These are phyloP conservation scores for Tetraselmis striata DNA, from an alignment of 139 green algal genomes.

Conservation along the genomic window DNA sequence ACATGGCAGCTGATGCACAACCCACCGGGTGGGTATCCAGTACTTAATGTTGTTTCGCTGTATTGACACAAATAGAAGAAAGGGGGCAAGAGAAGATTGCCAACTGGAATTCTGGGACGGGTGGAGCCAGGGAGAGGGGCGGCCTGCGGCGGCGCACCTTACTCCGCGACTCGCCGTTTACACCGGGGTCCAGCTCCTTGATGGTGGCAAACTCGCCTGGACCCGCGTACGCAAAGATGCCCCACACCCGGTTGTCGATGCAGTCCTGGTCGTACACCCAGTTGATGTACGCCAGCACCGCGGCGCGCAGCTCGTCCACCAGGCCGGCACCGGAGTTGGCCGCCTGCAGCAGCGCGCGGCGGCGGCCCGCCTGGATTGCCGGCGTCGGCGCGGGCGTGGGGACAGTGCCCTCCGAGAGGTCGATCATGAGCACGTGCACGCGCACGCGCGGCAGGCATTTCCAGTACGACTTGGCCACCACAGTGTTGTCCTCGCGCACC, in stretches of 20 bases:
- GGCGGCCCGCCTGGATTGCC: background rate
- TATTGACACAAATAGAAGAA: no score
- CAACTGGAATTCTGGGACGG: no score
- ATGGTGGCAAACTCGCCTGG: background rate
- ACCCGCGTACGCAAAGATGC: background rate
- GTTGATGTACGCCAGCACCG: background rate
- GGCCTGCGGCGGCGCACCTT: background rate
- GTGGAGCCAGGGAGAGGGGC: no score
- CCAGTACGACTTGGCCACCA: background rate
- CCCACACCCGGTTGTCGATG: background rate
- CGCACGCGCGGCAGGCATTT: background rate
- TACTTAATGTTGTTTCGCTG: no score
- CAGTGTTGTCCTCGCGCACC: background rate
- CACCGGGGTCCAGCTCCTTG: background rate
- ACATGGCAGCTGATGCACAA: no score
- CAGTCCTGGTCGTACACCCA: background rate
- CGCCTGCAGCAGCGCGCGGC: background rate
- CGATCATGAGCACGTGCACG: background rate
- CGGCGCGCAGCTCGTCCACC: background rate
- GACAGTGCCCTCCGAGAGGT: background rate
- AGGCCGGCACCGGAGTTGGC: background rate
- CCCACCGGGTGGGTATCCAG: no score
- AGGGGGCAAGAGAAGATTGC: no score
- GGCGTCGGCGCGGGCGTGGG: background rate
- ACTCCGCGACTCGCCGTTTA: background rate